Percentiles rank a stretch among this genome's conserved stretches.
Conservation (phyloP, 768 basidiomycete species). For the Imleria badia region DNA sequence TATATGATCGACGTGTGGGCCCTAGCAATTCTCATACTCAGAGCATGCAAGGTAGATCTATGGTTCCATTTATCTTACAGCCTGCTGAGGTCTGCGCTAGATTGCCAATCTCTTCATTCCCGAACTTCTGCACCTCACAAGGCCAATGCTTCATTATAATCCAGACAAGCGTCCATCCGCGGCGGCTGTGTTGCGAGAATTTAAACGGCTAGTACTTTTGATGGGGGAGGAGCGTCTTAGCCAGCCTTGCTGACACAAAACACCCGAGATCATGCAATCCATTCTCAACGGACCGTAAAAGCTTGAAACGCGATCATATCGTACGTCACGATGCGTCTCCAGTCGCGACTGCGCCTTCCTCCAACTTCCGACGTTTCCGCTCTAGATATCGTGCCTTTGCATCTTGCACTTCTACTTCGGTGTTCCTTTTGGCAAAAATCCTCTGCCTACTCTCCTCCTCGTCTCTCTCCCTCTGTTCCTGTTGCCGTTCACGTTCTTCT, state of each 20-base stretch:
- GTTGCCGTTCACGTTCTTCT: constrained; percentile 63
- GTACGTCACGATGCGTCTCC: constrained; percentile 12
- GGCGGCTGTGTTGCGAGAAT: constrained; percentile 46
- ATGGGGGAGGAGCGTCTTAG: constrained; percentile 38
- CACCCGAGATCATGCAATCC: not conserved
- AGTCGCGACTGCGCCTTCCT: constrained; percentile 32
- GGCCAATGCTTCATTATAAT: constrained; percentile 57
- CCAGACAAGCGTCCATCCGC: constrained; percentile 55
- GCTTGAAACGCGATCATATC: not conserved
- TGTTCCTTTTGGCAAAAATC: constrained; percentile 72
- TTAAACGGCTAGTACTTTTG: constrained; percentile 47
- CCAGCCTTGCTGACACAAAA: constrained; percentile 9
- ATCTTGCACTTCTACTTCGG: constrained; percentile 66
- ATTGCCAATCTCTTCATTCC: constrained; percentile 57
- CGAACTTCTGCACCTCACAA: constrained; percentile 54
- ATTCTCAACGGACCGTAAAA: not conserved
- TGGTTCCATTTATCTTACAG: not conserved
- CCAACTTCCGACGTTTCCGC: constrained; percentile 76
- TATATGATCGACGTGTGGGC: constrained; percentile 79
- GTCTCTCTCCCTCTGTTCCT: constrained; percentile 53
- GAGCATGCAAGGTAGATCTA: constrained; percentile 58
- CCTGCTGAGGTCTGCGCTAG: constrained; percentile 34
- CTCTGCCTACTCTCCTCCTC: constrained; percentile 68
- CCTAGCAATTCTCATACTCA: constrained; percentile 60
- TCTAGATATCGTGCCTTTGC: constrained; percentile 74